Evolutionary conservation across 176 grass and related monocot species (phyloP).

Genomic region (Hsuehochloa calcarea): DNA sequence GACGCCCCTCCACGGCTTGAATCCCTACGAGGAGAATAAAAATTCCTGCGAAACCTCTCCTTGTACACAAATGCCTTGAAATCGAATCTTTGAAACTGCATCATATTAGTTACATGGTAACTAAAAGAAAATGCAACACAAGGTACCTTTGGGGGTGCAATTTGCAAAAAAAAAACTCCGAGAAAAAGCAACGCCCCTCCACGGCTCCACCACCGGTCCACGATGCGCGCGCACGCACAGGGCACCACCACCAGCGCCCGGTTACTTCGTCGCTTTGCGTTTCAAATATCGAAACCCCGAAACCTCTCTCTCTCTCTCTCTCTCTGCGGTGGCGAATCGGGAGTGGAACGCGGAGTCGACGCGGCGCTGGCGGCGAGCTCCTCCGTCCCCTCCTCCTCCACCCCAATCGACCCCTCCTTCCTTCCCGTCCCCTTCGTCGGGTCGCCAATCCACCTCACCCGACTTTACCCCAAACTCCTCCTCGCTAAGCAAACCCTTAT

Average conservation of each 20-base stretch:
- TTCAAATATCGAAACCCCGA: constrained; percentile 43
- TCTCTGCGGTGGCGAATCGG: constrained; percentile 6
- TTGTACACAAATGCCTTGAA: too few species aligned
- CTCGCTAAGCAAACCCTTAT: constrained; percentile 41
- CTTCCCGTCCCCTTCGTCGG: neutral
- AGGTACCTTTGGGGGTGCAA: neutral
- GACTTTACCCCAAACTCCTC: constrained; percentile 20
- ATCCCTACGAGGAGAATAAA: too few species aligned
- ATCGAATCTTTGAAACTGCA: neutral
- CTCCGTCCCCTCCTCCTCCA: neutral
- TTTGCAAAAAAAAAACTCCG: constrained; percentile 17
- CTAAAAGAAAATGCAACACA: neutral
- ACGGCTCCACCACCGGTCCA: constrained; percentile 15
- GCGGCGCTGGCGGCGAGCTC: neutral
- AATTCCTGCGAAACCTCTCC: neutral
- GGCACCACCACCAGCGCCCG: neutral
- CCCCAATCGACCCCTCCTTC: neutral
- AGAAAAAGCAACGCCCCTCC: neutral
- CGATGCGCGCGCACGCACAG: constrained; percentile 20
- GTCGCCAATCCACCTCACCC: constrained; percentile 10
- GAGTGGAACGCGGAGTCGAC: constrained; percentile 8
- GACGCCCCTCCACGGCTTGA: too few species aligned
- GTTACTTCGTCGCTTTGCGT: constrained; percentile 1
- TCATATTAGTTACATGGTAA: neutral
- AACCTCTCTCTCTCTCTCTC: neutral